Conservation (phyloP, 2,329 filamentous ascomycete genomes). For the Pseudocercospora macadamiae region DNA sequence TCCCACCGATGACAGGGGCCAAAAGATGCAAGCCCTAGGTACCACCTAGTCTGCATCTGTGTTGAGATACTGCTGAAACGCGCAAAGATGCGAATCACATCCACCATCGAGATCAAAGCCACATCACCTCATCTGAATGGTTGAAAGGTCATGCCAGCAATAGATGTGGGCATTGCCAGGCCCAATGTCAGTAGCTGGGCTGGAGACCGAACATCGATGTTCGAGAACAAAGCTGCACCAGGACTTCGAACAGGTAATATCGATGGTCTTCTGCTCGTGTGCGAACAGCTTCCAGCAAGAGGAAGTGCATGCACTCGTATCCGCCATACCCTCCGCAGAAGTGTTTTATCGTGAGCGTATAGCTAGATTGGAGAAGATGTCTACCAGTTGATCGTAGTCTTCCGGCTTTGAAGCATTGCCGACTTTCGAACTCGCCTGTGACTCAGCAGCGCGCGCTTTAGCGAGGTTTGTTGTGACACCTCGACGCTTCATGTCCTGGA, state of each 20-base stretch:
- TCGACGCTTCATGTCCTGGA: conserved; percentile 34
- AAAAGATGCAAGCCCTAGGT: neutral
- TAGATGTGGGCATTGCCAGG: neutral
- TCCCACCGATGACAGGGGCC: no score
- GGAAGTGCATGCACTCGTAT: neutral
- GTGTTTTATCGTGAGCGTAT: neutral
- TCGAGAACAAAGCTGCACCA: no score
- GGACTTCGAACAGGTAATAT: no score
- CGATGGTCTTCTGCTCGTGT: no score
- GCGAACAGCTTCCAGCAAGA: no score
- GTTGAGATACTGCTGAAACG: no score
- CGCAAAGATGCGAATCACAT: no score
- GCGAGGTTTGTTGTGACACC: conserved; percentile 33
- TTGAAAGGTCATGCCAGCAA: neutral
- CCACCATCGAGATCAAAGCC: no score
- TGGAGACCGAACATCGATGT: no score
- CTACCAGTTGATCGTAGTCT: conserved; percentile 12
- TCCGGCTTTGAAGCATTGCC: conserved; percentile 1
- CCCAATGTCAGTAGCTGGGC: neutral
- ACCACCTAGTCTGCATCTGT: no score
- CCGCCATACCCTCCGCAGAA: no score
- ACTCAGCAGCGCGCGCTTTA: conserved; percentile 5
- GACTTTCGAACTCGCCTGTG: neutral
- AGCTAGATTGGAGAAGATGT: neutral
- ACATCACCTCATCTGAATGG: neutral